Evolutionary conservation across 108 stramenopile genomes (phyloP), one percentile per base, ranked within the genome.

Genomic region (Cyclotella cryptica): DNA sequence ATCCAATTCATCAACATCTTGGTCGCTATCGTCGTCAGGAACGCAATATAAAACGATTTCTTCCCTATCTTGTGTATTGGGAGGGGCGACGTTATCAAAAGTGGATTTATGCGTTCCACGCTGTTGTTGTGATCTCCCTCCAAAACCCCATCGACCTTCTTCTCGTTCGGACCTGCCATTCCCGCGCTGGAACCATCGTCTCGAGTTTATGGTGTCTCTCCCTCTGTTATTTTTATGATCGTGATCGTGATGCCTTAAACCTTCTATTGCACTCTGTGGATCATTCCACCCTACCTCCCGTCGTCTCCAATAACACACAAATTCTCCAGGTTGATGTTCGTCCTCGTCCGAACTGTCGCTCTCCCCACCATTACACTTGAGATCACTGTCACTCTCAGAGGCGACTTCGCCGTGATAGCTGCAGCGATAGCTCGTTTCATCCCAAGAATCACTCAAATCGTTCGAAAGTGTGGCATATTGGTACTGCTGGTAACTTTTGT

Each of bases 41-140:
- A 29, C 30, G n/a, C 68, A 49, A 21, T 69, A 69, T 24, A 69
- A 54, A 53, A 53, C 52, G 39, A 18, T 45, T 44, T 69, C 68
- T 46, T 69, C 42, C 14, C 68, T 28, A 43, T 64, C 59, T 53
- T 43, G n/a, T 19, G n/a, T 19, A 51, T 18, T 19, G 3, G 49
- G 19, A 51, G 49, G 3, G 19, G 5, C 19, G 49, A 6, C 8
- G 49, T 62, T 30, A 62, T 62, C 15, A 19, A 7, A 18, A 40
- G 29, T n/a, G 8, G n/a, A 14, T 17, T 39, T 30, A 62, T 62
- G n/a, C n/a, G n/a, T n/a, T n/a, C n/a, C n/a, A n/a, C n/a, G 40
- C 2, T 24, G 13, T 3, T 8, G 40, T 62, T 27, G 40, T 24
- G 29, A 17, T 62, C 15, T 62, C 19, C 61, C 35, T 40, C 40